phyloP scores from a whole-genome alignment of 352 stramenopile genomes.

The Globisporangium rhizosaccharum region DNA sequence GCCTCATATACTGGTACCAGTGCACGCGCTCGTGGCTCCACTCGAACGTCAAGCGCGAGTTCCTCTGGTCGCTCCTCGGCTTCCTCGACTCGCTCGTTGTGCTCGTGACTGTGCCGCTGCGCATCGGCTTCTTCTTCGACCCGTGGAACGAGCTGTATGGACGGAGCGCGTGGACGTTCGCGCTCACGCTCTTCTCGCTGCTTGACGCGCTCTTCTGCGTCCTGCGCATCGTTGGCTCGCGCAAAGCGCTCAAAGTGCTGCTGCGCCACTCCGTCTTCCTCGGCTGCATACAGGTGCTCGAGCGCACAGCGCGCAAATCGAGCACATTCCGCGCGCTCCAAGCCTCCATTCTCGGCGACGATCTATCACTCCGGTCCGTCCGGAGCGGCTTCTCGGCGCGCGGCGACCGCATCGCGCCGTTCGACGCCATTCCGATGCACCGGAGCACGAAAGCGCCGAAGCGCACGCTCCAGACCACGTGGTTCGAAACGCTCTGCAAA shows the following conservation, averaged over 20 bases:
- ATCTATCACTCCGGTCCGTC: background rate
- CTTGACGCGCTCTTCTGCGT: constrained; percentile 18
- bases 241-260: background rate
- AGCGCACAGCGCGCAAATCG: constrained; percentile 5
- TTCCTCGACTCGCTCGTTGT: constrained; percentile 29
- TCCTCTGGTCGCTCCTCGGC: constrained; percentile 1
- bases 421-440: constrained; percentile 10
- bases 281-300: background rate
- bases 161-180: constrained; percentile 13
- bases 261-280: constrained; percentile 3
- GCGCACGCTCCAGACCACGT: background rate
- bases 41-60: background rate
- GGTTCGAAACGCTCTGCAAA: constrained; percentile 4
- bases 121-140: constrained; percentile 40
- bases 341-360: constrained; percentile 4
- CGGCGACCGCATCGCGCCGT: constrained; percentile 11
- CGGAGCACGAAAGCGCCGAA: constrained; percentile 3
- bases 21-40: background rate
- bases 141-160: constrained; percentile 19
- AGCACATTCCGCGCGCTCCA: constrained; percentile 6
- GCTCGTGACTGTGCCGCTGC: constrained; percentile 23
- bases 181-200: constrained; percentile 20
- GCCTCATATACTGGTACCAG: background rate
- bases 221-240: constrained; percentile 2
- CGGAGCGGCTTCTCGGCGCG: constrained; percentile 13